phyloP scores from a whole-genome alignment of 257 asterid genomes.

The Verbascum thapsus region DNA sequence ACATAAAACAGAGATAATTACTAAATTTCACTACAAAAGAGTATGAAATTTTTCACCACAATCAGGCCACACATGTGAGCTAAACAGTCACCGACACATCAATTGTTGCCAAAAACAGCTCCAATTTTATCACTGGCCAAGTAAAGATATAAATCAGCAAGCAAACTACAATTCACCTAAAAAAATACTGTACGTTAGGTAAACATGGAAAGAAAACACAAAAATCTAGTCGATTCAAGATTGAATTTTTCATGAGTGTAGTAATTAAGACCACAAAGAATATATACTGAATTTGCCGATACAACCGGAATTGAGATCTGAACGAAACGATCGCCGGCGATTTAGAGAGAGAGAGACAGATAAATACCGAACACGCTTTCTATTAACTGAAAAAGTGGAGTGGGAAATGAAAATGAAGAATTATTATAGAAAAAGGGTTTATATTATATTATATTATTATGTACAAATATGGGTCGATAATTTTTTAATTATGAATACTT shows the following conservation, averaged over 20 bases:
- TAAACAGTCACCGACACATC: neutral
- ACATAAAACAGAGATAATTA: neutral
- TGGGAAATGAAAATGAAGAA: neutral
- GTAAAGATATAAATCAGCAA: too few relatives aligned
- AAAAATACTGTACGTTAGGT: neutral
- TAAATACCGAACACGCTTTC: conserved; percentile 1
- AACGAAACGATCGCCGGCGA: conserved; percentile 22
- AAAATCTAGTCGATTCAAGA: neutral
- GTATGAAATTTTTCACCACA: neutral
- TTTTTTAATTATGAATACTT: too few relatives aligned
- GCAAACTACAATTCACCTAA: neutral
- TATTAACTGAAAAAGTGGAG: neutral
- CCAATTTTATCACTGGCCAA: neutral
- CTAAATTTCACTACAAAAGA: neutral
- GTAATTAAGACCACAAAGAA: neutral
- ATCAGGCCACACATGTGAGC: neutral
- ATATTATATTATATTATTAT: too few relatives aligned
- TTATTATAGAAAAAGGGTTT: too few relatives aligned
- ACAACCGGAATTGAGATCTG: conserved; percentile 8
- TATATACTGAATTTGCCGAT: neutral
- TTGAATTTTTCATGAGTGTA: too few relatives aligned
- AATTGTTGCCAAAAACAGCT: conserved; percentile 2
- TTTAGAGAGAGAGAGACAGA: conserved; percentile 24
- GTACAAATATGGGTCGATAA: too few relatives aligned
- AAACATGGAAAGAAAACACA: neutral